Percentiles rank a stretch among this genome's conserved stretches.
These are phyloP conservation scores for Citrus sp. DNA, from an alignment of 345 rosid species.

Conservation along the genomic window DNA sequence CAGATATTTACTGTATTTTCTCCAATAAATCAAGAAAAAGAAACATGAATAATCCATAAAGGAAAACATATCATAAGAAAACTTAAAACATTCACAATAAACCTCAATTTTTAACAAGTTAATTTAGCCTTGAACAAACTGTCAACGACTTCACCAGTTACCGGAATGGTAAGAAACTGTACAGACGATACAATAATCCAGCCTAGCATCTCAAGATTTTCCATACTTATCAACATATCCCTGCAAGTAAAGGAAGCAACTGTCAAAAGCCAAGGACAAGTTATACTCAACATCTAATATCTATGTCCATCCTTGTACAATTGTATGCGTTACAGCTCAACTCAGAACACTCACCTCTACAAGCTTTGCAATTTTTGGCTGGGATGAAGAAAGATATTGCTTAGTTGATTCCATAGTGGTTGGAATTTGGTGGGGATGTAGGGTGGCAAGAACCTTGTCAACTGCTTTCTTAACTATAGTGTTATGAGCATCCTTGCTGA, in stretches of 20 bases:
- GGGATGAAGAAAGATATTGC: constrained; percentile 57
- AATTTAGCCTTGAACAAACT: constrained; percentile 15
- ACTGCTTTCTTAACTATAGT: constrained; percentile 64
- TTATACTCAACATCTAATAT: constrained; percentile 7
- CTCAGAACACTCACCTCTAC: constrained; percentile 61
- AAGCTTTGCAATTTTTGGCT: constrained; percentile 65
- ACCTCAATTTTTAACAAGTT: constrained; percentile 16
- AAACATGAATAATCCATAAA: constrained; percentile 1
- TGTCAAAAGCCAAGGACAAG: constrained; percentile 19
- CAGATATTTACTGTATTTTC: constrained; percentile 3
- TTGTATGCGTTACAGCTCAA: neutral
- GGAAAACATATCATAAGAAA: constrained; percentile 8
- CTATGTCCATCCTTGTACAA: neutral
- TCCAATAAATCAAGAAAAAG: constrained; percentile 3
- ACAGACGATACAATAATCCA: constrained; percentile 21
- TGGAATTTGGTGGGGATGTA: constrained; percentile 66
- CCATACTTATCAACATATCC: constrained; percentile 65
- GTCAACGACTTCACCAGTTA: constrained; percentile 3
- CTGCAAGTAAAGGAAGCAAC: constrained; percentile 47
- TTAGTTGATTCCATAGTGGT: constrained; percentile 39
- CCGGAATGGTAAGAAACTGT: constrained; percentile 21
- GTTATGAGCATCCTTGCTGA: constrained; percentile 81
- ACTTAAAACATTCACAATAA: constrained; percentile 16
- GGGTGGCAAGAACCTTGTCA: constrained; percentile 64
- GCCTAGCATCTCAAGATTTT: constrained; percentile 50